A percentile compares a stretch with the other conserved stretches of the same genome.
Conservation (phyloP, 2,329 filamentous ascomycete species). For the Ceratocystis albifundus region DNA sequence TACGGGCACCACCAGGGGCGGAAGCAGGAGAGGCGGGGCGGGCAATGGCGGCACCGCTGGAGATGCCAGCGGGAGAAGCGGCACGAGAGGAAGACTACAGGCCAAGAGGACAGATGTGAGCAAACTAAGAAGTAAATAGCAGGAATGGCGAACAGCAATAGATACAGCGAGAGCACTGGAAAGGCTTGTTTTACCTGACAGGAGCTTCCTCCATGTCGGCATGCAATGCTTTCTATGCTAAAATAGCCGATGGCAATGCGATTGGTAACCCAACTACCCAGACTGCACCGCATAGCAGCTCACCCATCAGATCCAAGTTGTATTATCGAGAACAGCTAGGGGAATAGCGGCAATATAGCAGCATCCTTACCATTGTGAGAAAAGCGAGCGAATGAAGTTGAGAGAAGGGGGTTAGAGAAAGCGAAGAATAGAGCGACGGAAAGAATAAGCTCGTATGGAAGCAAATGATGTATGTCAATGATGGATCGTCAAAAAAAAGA, state of each 20-base stretch:
- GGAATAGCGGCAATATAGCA: background rate
- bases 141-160: background rate
- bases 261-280: background rate
- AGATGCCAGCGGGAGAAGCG: conserved; percentile 46
- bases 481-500: background rate
- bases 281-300: background rate
- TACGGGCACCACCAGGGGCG: conserved; percentile 85
- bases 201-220: background rate
- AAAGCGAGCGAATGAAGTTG: background rate
- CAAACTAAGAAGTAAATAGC: background rate
- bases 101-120: background rate
- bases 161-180: background rate
- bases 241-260: background rate
- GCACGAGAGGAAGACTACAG: conserved; percentile 47
- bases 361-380: conserved; percentile 13
- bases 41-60: conserved; percentile 57
- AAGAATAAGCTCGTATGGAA: background rate
- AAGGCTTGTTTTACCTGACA: background rate
- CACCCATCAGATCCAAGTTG: background rate
- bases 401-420: background rate
- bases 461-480: background rate
- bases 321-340: conserved; percentile 16
- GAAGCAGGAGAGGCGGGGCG: conserved; percentile 70
- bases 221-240: background rate
- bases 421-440: background rate